phyloP scores from a whole-genome alignment of 2,329 filamentous ascomycete species.

The Diaporthe ilicicola region DNA sequence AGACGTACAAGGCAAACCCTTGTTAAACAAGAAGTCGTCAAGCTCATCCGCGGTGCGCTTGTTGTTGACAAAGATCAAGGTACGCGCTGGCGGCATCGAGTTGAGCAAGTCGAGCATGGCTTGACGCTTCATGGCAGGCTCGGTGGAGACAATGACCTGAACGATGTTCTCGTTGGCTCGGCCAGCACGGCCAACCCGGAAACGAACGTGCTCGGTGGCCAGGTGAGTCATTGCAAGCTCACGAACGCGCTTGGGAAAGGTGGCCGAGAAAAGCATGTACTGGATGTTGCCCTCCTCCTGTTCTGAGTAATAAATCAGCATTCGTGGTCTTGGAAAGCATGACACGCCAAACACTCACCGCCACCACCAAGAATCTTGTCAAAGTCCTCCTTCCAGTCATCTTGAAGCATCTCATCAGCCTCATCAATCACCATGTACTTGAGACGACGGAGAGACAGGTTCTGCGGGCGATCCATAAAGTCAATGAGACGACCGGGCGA shows the following conservation, averaged over 20 bases:
- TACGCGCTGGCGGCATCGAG: slow-evolving; percentile 75
- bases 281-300: slow-evolving; percentile 75
- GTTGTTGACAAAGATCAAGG: slow-evolving; percentile 89
- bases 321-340: slow-evolving; percentile 32
- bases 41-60: slow-evolving; percentile 82
- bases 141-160: slow-evolving; percentile 77
- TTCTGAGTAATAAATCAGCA: slow-evolving; percentile 56
- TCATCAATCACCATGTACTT: slow-evolving; percentile 89
- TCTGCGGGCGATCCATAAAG: slow-evolving; percentile 76
- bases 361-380: slow-evolving; percentile 80
- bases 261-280: slow-evolving; percentile 91
- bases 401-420: slow-evolving; percentile 88
- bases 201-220: slow-evolving; percentile 75
- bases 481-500: slow-evolving; percentile 88
- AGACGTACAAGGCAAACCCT: slow-evolving; percentile 81
- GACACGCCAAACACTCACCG: slow-evolving; percentile 65
- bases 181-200: slow-evolving; percentile 88
- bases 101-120: slow-evolving; percentile 77
- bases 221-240: slow-evolving; percentile 81
- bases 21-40: slow-evolving; percentile 88
- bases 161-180: slow-evolving; percentile 84
- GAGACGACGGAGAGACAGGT: slow-evolving; percentile 78
- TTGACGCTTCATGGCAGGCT: slow-evolving; percentile 72
- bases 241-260: slow-evolving; percentile 84
- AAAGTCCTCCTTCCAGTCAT: slow-evolving; percentile 82